A percentile compares a stretch with the other conserved stretches of the same genome.
phyloP scores from a whole-genome alignment of 768 basidiomycete genomes.

The Neoboletus subvelutipes region DNA sequence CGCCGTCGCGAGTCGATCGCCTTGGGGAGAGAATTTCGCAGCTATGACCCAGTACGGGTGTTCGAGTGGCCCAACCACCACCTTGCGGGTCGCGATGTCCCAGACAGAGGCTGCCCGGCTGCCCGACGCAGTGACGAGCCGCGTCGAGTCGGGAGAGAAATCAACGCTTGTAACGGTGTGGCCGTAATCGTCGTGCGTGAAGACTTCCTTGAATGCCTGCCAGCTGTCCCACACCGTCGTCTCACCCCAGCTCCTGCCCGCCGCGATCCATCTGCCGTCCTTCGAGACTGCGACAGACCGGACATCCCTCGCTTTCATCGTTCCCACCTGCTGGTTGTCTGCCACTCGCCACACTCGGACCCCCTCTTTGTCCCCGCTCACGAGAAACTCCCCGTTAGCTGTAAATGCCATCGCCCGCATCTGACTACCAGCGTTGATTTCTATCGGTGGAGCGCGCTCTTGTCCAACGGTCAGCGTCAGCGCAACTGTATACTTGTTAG shows the following conservation, averaged over 20 bases:
- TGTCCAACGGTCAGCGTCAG: not conserved
- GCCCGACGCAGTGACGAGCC: slow-evolving; percentile 9
- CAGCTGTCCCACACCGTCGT: slow-evolving; percentile 5
- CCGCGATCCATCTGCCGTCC: slow-evolving; percentile 8
- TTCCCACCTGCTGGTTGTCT: not conserved
- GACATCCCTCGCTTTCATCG: slow-evolving; percentile 3
- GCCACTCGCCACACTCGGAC: slow-evolving; percentile 6
- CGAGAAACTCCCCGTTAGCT: slow-evolving; percentile 1
- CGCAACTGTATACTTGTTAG: not conserved
- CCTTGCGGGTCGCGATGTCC: not conserved
- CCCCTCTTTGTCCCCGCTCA: slow-evolving; percentile 12
- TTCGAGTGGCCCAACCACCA: not conserved
- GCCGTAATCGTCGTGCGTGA: slow-evolving; percentile 1
- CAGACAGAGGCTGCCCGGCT: slow-evolving; percentile 5
- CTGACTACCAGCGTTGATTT: not conserved
- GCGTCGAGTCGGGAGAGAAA: slow-evolving; percentile 8
- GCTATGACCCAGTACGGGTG: slow-evolving; percentile 12
- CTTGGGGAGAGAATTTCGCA: slow-evolving; percentile 14
- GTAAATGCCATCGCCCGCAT: slow-evolving; percentile 8
- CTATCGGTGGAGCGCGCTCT: not conserved
- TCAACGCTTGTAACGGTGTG: slow-evolving; percentile 11
- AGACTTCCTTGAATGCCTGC: not conserved
- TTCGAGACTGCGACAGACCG: slow-evolving; percentile 6
- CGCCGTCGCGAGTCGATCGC: slow-evolving; percentile 9
- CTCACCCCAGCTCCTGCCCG: slow-evolving; percentile 10